Evolutionary conservation across 2,329 filamentous ascomycete genomes (phyloP).

Genomic region (Colletotrichum sp.): DNA sequence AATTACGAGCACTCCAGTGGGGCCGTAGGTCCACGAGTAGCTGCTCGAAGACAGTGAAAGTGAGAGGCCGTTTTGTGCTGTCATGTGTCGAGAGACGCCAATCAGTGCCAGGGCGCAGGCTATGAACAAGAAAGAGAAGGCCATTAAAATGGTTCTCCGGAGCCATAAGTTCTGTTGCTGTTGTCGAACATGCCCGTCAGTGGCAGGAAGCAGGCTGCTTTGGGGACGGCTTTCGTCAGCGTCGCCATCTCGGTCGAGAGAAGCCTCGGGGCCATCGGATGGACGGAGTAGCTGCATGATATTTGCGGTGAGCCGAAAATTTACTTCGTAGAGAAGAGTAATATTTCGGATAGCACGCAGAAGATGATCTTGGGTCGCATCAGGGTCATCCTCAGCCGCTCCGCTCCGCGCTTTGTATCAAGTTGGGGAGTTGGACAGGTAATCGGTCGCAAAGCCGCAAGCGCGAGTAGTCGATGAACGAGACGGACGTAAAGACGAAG

Average conservation of each 20-base stretch:
- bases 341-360: too few species aligned
- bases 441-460: too few species aligned
- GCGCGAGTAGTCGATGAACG: too few species aligned
- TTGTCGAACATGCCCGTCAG: fast-evolving
- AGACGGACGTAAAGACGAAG: too few species aligned
- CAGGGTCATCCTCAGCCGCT: too few species aligned
- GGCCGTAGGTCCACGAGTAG: background rate
- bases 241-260: background rate
- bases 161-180: background rate
- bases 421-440: too few species aligned
- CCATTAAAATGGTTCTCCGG: background rate
- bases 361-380: too few species aligned
- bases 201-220: background rate
- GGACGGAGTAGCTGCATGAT: too few species aligned
- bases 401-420: too few species aligned
- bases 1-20: background rate
- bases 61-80: background rate
- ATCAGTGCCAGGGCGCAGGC: background rate
- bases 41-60: background rate
- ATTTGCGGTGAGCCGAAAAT: too few species aligned
- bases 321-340: too few species aligned
- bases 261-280: background rate
- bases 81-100: background rate
- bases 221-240: too few species aligned
- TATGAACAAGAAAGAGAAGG: background rate